These are phyloP conservation scores for Primulina eburnea DNA, from an alignment of 257 asterid species.

Conservation along the genomic window DNA sequence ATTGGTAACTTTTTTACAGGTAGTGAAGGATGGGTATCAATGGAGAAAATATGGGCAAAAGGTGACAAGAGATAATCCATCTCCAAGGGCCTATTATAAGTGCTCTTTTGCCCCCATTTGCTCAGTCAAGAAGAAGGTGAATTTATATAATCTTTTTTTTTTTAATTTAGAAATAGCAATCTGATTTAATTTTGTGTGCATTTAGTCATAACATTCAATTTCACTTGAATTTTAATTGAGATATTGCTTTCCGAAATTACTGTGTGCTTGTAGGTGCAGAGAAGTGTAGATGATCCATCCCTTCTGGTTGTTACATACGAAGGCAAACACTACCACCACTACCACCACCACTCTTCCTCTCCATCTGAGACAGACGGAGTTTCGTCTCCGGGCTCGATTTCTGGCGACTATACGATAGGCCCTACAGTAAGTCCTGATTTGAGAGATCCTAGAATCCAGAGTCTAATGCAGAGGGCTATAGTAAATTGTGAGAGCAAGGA, in stretches of 20 bases:
- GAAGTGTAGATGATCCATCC: conserved; percentile 58
- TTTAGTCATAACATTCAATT: too few species aligned
- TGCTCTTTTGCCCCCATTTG: conserved; percentile 76
- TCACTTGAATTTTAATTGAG: background rate
- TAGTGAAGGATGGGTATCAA: conserved; percentile 72
- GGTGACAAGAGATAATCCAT: conserved; percentile 80
- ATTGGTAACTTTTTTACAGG: conserved; percentile 25
- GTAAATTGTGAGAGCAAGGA: conserved; percentile 27
- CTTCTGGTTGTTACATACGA: conserved; percentile 66
- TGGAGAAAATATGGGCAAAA: conserved; percentile 91
- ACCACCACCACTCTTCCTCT: conserved; percentile 46
- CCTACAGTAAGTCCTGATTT: conserved; percentile 14
- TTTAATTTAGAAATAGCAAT: background rate
- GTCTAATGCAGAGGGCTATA: conserved; percentile 28
- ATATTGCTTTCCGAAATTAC: background rate
- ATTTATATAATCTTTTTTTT: background rate
- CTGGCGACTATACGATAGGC: background rate
- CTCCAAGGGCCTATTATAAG: conserved; percentile 82
- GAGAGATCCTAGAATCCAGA: conserved; percentile 16
- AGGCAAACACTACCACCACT: conserved; percentile 71
- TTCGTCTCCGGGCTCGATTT: conserved; percentile 23
- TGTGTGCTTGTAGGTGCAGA: conserved; percentile 54
- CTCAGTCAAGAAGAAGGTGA: conserved; percentile 81
- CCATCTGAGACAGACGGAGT: conserved; percentile 27
- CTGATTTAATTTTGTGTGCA: background rate